These are phyloP conservation scores for Stemphylium lycopersici DNA, from an alignment of 2,329 filamentous ascomycete species.

Conservation along the genomic window DNA sequence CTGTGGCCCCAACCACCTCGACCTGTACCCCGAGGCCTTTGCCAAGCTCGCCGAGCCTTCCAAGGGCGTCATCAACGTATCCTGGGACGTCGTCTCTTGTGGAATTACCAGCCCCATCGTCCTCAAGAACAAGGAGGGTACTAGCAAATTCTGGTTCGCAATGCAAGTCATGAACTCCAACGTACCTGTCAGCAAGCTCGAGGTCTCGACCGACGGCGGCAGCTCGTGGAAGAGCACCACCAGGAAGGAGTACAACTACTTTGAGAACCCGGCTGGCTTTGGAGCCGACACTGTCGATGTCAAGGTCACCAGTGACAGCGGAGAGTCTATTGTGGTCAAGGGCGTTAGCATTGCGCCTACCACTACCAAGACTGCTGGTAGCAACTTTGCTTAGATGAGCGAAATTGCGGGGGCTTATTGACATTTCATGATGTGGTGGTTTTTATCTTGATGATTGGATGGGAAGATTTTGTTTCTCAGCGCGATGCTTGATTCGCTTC, in stretches of 20 bases:
- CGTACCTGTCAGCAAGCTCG: conserved; percentile 60
- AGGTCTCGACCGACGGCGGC: conserved; percentile 67
- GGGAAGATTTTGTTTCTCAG: too few relatives aligned
- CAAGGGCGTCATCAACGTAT: conserved; percentile 57
- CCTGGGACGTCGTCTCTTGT: conserved; percentile 59
- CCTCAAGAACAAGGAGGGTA: conserved; percentile 61
- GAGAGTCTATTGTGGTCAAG: conserved; percentile 59
- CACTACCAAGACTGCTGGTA: conserved; percentile 32
- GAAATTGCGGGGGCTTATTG: too few relatives aligned
- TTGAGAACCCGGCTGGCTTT: conserved; percentile 65
- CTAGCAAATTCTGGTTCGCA: conserved; percentile 61
- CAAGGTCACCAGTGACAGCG: conserved; percentile 61
- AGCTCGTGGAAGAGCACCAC: conserved; percentile 63
- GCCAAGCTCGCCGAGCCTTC: conserved; percentile 52
- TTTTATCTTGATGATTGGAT: too few relatives aligned
- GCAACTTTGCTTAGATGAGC: conserved; percentile 38
- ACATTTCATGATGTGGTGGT: too few relatives aligned
- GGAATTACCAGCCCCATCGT: conserved; percentile 58
- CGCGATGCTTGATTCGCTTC: too few relatives aligned
- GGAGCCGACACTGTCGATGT: conserved; percentile 62
- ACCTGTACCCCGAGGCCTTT: conserved; percentile 62
- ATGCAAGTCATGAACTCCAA: conserved; percentile 71
- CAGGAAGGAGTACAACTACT: conserved; percentile 63
- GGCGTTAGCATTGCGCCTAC: conserved; percentile 54
- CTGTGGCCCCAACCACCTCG: conserved; percentile 61